Conservation (phyloP, 2,329 filamentous ascomycete genomes). For the Colletotrichum eleusines region DNA sequence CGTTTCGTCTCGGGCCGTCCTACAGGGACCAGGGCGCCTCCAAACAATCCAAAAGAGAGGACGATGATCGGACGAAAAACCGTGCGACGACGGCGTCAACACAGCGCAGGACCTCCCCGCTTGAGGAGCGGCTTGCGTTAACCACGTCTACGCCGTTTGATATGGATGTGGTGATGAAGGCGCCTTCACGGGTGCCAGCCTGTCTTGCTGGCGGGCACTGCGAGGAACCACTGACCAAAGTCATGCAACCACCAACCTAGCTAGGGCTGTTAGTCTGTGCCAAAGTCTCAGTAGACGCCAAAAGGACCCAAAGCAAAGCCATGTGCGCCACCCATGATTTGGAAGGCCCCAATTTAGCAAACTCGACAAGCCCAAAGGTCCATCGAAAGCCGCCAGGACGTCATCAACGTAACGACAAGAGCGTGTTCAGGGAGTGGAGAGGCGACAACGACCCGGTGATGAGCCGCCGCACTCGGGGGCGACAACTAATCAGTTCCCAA, state of each 20-base stretch:
- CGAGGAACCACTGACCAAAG: neutral
- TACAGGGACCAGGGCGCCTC: slow-evolving; percentile 33
- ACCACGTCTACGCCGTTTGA: neutral
- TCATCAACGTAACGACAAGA: slow-evolving; percentile 16
- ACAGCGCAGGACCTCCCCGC: neutral
- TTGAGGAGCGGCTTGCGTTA: neutral
- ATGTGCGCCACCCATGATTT: slow-evolving; percentile 1
- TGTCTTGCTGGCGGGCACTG: neutral
- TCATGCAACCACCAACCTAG: neutral
- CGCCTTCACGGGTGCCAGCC: neutral
- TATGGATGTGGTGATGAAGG: neutral
- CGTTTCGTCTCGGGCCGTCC: slow-evolving; percentile 36
- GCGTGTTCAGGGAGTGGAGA: neutral
- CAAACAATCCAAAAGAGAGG: slow-evolving; percentile 10
- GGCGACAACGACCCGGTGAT: slow-evolving; percentile 1
- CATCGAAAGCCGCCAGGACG: slow-evolving; percentile 17
- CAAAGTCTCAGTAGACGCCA: neutral
- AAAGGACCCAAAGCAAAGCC: neutral
- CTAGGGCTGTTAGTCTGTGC: no score
- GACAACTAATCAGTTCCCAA: slow-evolving; percentile 22
- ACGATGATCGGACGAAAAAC: slow-evolving; percentile 22
- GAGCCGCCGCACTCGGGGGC: neutral
- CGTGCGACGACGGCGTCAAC: neutral
- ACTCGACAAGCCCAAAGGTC: neutral
- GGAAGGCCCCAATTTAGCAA: slow-evolving; percentile 12